A percentile compares a stretch with the other conserved stretches of the same genome.
Evolutionary conservation across 2,329 filamentous ascomycete genomes (phyloP).

Genomic region (Phialophora chinensis): DNA sequence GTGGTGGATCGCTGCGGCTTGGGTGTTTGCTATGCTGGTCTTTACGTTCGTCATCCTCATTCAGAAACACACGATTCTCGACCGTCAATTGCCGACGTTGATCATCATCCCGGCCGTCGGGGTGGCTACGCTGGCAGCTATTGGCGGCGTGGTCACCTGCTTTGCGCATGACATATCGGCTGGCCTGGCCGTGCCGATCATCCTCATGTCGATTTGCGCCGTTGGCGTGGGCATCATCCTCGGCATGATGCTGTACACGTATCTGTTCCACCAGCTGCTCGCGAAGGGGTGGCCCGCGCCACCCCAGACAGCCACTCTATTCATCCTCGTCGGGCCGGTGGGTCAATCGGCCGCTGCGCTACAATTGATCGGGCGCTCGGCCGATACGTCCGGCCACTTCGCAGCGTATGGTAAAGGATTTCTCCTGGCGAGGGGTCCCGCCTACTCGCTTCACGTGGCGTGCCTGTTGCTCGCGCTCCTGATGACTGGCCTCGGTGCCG

Average conservation of each 20-base stretch:
- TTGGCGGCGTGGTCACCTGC: constrained; percentile 29
- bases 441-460: constrained; percentile 42
- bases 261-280: constrained; percentile 33
- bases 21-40: constrained; percentile 41
- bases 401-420: constrained; percentile 44
- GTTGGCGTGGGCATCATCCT: constrained; percentile 46
- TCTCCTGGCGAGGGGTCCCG: constrained; percentile 46
- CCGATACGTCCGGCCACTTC: constrained; percentile 43
- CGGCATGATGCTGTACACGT: constrained; percentile 46
- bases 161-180: constrained; percentile 36
- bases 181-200: constrained; percentile 47
- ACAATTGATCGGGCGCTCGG: constrained; percentile 46
- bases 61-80: constrained; percentile 45
- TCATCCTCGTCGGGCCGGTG: constrained; percentile 51
- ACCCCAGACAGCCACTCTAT: constrained; percentile 44
- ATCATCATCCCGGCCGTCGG: constrained; percentile 40
- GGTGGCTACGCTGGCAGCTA: constrained; percentile 33
- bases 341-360: constrained; percentile 45
- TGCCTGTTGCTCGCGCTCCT: constrained; percentile 50
- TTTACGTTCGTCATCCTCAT: constrained; percentile 44
- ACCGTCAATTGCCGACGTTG: constrained; percentile 47
- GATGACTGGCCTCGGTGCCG: constrained; percentile 49
- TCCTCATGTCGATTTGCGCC: constrained; percentile 49
- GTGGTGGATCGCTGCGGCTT: constrained; percentile 50
- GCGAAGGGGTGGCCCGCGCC: constrained; percentile 35